Evolutionary conservation across 2,329 filamentous ascomycete species (phyloP).

Genomic region (Trichoderma harzianum): DNA sequence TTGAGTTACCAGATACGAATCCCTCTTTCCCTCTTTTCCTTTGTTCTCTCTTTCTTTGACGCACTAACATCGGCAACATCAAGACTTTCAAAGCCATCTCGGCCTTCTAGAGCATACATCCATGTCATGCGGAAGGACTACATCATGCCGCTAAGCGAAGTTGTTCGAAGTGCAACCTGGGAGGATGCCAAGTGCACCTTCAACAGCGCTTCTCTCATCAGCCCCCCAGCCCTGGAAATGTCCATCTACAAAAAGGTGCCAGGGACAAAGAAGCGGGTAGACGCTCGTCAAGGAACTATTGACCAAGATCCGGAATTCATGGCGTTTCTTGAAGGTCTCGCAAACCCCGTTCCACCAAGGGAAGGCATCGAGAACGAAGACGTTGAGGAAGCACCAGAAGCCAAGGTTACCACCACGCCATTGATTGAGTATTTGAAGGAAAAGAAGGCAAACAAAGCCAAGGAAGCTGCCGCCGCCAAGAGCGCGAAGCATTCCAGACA

Average conservation of each 20-base stretch:
- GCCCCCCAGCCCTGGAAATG: slow-evolving; percentile 76
- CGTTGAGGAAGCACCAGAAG: slow-evolving; percentile 43
- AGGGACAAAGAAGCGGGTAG: slow-evolving; percentile 67
- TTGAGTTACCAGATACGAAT: neutral
- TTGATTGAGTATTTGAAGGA: slow-evolving; percentile 86
- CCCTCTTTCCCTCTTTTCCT: too few species aligned
- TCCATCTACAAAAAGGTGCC: slow-evolving; percentile 82
- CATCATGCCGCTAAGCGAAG: slow-evolving; percentile 64
- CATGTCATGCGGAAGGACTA: slow-evolving; percentile 72
- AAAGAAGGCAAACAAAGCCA: slow-evolving; percentile 76
- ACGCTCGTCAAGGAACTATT: slow-evolving; percentile 88
- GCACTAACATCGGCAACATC: slow-evolving; percentile 19
- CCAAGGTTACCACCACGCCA: slow-evolving; percentile 76
- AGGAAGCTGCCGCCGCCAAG: slow-evolving; percentile 46
- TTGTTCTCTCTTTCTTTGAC: neutral
- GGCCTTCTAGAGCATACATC: slow-evolving; percentile 76
- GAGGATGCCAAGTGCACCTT: slow-evolving; percentile 77
- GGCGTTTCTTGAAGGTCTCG: slow-evolving; percentile 82
- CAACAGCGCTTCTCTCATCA: slow-evolving; percentile 68
- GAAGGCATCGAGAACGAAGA: slow-evolving; percentile 43
- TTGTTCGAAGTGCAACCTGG: slow-evolving; percentile 67
- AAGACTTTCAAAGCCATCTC: slow-evolving; percentile 81
- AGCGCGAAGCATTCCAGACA: slow-evolving; percentile 54
- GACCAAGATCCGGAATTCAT: slow-evolving; percentile 97
- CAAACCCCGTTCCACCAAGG: slow-evolving; percentile 58